These are phyloP conservation scores for Yamadazyma epiphylla DNA, from an alignment of 1,139 yeast genomes.

Conservation along the genomic window DNA sequence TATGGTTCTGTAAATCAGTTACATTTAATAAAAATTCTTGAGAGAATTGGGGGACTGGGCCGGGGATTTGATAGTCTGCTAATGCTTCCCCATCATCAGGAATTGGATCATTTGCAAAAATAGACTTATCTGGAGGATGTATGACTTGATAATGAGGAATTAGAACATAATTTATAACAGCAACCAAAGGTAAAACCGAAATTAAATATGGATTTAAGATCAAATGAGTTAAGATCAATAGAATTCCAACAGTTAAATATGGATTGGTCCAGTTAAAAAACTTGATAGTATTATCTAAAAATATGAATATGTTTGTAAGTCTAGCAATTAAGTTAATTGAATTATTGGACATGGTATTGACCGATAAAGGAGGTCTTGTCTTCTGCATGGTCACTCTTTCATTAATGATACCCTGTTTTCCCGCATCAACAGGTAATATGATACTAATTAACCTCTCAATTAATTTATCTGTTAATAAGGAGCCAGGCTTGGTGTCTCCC, in stretches of 20 bases:
- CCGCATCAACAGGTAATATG: slow-evolving; percentile 65
- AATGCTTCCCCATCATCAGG: slow-evolving; percentile 57
- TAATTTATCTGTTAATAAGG: slow-evolving; percentile 45
- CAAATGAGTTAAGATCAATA: slow-evolving; percentile 52
- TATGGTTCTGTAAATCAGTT: slow-evolving; percentile 81
- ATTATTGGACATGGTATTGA: slow-evolving; percentile 67
- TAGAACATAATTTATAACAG: slow-evolving; percentile 53
- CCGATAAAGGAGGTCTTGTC: slow-evolving; percentile 64
- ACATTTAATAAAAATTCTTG: slow-evolving; percentile 74
- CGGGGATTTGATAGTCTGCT: slow-evolving; percentile 48
- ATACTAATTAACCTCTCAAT: slow-evolving; percentile 66
- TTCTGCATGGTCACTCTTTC: slow-evolving; percentile 57
- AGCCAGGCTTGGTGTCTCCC: slow-evolving; percentile 1
- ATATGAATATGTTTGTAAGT: slow-evolving; percentile 55
- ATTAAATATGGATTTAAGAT: slow-evolving; percentile 62
- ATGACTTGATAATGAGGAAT: slow-evolving; percentile 62
- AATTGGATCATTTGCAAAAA: slow-evolving; percentile 38
- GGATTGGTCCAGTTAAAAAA: slow-evolving; percentile 66
- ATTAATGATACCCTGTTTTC: slow-evolving; percentile 34
- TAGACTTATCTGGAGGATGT: slow-evolving; percentile 33
- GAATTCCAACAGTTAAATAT: slow-evolving; percentile 55
- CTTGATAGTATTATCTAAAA: slow-evolving; percentile 52
- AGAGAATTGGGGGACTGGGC: slow-evolving; percentile 76
- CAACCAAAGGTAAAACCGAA: slow-evolving; percentile 50
- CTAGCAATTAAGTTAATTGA: slow-evolving; percentile 65